Percentiles rank a stretch among this genome's conserved stretches.
Conservation (phyloP, 2,329 filamentous ascomycete genomes). For the Geosmithia putterillii region DNA sequence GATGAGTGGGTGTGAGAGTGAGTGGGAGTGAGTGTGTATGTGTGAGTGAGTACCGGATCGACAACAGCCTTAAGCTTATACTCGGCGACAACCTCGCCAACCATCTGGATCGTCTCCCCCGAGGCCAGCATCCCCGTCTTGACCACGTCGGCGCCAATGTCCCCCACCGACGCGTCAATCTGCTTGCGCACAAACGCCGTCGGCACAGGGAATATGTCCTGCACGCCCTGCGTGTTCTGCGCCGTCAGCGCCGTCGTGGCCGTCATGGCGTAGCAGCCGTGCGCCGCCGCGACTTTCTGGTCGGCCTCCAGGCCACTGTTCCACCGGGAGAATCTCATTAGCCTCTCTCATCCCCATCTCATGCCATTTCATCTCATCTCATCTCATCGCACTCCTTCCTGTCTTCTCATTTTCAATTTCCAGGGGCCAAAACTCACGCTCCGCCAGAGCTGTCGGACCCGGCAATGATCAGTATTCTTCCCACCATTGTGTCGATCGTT, state of each 20-base stretch:
- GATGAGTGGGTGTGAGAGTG: not conserved
- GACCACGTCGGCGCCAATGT: constrained; percentile 79
- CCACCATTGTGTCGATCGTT: constrained; percentile 17
- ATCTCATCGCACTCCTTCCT: not conserved
- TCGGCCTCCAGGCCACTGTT: constrained; percentile 83
- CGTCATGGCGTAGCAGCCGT: constrained; percentile 93
- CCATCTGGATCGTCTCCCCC: constrained; percentile 22
- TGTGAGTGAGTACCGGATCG: constrained; percentile 18
- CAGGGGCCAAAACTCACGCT: constrained; percentile 41
- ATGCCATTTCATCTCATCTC: constrained; percentile 1
- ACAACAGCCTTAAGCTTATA: constrained; percentile 20
- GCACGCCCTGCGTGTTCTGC: constrained; percentile 81
- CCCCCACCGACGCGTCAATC: constrained; percentile 72
- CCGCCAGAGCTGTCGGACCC: constrained; percentile 87
- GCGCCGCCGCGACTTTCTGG: constrained; percentile 84
- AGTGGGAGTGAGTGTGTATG: no score
- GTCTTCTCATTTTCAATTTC: not conserved
- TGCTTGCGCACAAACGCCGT: constrained; percentile 70
- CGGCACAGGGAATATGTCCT: constrained; percentile 69
- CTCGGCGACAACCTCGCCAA: constrained; percentile 16
- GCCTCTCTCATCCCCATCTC: not conserved
- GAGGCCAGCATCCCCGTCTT: constrained; percentile 54
- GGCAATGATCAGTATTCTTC: constrained; percentile 65
- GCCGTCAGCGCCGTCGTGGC: constrained; percentile 92
- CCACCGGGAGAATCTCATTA: not conserved